These are phyloP conservation scores for Phytophthora sp. DNA, from an alignment of 352 stramenopile species.

Conservation along the genomic window DNA sequence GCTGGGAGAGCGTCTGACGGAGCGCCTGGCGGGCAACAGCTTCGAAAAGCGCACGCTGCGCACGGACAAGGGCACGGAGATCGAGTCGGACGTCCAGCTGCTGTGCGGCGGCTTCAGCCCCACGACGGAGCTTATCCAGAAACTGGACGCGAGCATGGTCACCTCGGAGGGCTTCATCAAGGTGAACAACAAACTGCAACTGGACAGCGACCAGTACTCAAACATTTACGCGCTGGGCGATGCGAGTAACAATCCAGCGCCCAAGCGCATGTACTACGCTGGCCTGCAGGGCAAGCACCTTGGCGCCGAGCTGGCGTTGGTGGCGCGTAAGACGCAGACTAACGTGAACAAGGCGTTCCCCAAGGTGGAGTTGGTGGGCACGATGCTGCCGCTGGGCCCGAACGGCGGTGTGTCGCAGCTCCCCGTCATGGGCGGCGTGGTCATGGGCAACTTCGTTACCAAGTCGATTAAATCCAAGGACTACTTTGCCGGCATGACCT, in stretches of 20 bases:
- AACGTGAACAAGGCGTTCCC: slow-evolving; percentile 46
- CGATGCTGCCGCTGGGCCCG: slow-evolving; percentile 51
- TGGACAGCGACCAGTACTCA: slow-evolving; percentile 47
- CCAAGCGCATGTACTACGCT: slow-evolving; percentile 52
- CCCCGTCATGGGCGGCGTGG: slow-evolving; percentile 49
- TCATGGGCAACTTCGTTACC: slow-evolving; percentile 57
- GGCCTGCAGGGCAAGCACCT: slow-evolving; percentile 52
- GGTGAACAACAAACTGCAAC: slow-evolving; percentile 53
- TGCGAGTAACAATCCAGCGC: slow-evolving; percentile 50
- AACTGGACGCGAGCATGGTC: slow-evolving; percentile 43
- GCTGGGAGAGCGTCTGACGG: slow-evolving; percentile 45
- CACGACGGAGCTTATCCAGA: slow-evolving; percentile 43
- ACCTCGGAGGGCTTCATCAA: slow-evolving; percentile 47
- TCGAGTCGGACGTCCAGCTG: slow-evolving; percentile 58
- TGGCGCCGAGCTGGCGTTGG: slow-evolving; percentile 39
- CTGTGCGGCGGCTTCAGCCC: slow-evolving; percentile 49
- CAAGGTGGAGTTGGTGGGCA: slow-evolving; percentile 38
- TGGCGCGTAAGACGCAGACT: slow-evolving; percentile 45
- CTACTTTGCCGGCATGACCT: slow-evolving; percentile 47
- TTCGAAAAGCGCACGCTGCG: slow-evolving; percentile 53
- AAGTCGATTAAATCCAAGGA: slow-evolving; percentile 52
- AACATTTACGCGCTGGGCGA: slow-evolving; percentile 67
- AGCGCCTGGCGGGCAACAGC: slow-evolving; percentile 41
- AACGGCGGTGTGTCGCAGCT: slow-evolving; percentile 60
- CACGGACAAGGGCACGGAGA: slow-evolving; percentile 54